Evolutionary conservation across 2,329 filamentous ascomycete species (phyloP).

Genomic region (Ramularia endophylla): DNA sequence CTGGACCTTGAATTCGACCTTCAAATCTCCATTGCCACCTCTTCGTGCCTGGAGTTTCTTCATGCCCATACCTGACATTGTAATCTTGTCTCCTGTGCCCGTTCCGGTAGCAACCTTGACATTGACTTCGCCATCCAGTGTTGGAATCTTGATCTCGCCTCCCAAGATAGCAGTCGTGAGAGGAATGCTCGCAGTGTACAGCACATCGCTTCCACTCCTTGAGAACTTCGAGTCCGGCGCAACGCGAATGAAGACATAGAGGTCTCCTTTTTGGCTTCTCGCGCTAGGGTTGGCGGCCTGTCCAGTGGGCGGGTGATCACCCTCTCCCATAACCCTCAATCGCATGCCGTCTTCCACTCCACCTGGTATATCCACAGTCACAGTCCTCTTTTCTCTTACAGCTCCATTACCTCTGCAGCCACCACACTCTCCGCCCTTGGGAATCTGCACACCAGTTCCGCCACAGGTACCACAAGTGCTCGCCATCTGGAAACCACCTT

Average conservation of each 20-base stretch:
- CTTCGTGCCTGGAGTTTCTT: constrained; percentile 67
- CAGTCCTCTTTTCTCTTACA: constrained; percentile 71
- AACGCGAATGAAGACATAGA: constrained; percentile 87
- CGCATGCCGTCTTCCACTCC: constrained; percentile 97
- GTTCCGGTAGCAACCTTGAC: constrained; percentile 90
- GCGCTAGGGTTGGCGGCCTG: constrained; percentile 57
- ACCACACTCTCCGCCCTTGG: constrained; percentile 73
- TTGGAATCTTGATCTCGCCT: constrained; percentile 83
- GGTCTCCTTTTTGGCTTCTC: constrained; percentile 70
- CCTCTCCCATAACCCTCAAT: constrained; percentile 75
- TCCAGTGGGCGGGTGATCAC: constrained; percentile 77
- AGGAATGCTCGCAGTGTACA: constrained; percentile 87
- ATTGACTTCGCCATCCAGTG: constrained; percentile 82
- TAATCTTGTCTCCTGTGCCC: constrained; percentile 86
- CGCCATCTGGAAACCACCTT: constrained; percentile 93
- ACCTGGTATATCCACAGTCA: constrained; percentile 86
- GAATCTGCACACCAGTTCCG: constrained; percentile 69
- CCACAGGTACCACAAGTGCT: constrained; percentile 78
- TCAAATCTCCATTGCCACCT: constrained; percentile 69
- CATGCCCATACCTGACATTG: constrained; percentile 88
- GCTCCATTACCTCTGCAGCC: constrained; percentile 79
- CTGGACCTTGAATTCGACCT: constrained; percentile 86
- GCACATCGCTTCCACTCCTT: constrained; percentile 78
- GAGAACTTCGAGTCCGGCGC: constrained; percentile 87
- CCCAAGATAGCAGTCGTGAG: constrained; percentile 89